Percentiles rank a stretch among this genome's conserved stretches.
Conservation (phyloP, 257 asterid genomes). For the Lithospermum erythrorhizon region DNA sequence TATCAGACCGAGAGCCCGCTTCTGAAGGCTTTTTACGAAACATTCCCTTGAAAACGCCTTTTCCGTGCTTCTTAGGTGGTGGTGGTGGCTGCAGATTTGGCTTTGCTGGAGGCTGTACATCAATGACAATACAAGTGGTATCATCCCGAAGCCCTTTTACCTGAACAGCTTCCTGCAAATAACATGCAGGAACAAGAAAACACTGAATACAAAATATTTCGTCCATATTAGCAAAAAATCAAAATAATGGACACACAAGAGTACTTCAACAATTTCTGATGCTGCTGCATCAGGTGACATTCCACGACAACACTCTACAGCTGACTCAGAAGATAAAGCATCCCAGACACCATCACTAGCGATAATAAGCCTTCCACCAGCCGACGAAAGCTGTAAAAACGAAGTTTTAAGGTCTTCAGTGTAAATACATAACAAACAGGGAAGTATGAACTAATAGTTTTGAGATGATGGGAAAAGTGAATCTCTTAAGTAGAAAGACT, state of each 20-base stretch:
- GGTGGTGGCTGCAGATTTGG: constrained; percentile 30
- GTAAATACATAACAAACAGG: background rate
- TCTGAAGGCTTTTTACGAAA: constrained; percentile 43
- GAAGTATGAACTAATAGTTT: background rate
- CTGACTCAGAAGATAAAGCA: constrained; percentile 51
- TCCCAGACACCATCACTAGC: constrained; percentile 92
- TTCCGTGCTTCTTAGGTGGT: constrained; percentile 53
- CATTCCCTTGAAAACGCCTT: constrained; percentile 52
- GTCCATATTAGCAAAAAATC: background rate
- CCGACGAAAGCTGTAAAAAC: constrained; percentile 44
- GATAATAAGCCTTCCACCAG: constrained; percentile 67
- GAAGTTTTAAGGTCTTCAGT: constrained; percentile 1
- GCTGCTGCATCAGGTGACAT: constrained; percentile 63
- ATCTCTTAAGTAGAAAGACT: no score
- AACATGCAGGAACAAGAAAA: constrained; percentile 4
- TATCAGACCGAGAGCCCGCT: constrained; percentile 26
- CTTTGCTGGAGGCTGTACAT: constrained; percentile 50
- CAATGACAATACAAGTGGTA: constrained; percentile 72
- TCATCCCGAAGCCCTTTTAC: constrained; percentile 70
- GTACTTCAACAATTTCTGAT: constrained; percentile 60
- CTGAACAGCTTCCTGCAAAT: constrained; percentile 55
- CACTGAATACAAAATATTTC: background rate
- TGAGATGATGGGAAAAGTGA: background rate
- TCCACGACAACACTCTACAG: constrained; percentile 59
- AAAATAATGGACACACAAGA: background rate